Evolutionary conservation across 75 land plant species (phyloP), one percentile per base, ranked within the genome.

Genomic region (Isoetes taiwanensis): DNA sequence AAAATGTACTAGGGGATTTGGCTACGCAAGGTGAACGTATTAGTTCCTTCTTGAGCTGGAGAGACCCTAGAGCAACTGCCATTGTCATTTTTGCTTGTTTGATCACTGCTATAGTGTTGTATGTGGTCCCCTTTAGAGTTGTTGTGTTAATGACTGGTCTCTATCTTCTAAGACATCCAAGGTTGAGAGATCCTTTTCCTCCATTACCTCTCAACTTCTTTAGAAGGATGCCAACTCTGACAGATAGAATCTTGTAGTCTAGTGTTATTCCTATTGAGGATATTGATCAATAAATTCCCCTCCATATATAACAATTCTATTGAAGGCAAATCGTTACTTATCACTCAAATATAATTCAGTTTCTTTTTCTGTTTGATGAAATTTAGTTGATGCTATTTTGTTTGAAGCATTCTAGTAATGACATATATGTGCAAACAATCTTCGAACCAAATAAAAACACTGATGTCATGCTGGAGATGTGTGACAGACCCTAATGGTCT

Each of bases 171-270:
- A 65, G 86, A 16, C 86, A 85, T 64, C 90, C 90, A 5, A 76
- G 80, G 74, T 85, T 85, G 59, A 54, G 90, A 40, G 79, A 81
- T 42, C 82, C 79, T 2, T 71, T 82, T 74, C 90, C 86, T 14
- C 73, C 90, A 25, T 67, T 81, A 5, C 71, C 71, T 25, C 19
- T 85, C 54, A 85, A 72, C 57, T 85, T 85, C 41, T 85, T 85
- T 61, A 52, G 79, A 40, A 59, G 85, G 56, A 61, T 85, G 5
- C 89, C 89, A 0, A 72, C 86, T 29, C 41, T 75, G 42, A 73
- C 90, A 6, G 90, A 85, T 53, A 29, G 65, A 0, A 63, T 63
- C 58, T 16, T 48, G 8, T 61, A n/a, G n/a, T n/a, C n/a, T n/a
- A n/a, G n/a, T n/a, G n/a, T n/a, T n/a, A n/a, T n/a, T n/a, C n/a